Base-by-base conservation (phyloP, 2,329 filamentous ascomycete species). In the Gnomoniopsis sp. region DNA sequence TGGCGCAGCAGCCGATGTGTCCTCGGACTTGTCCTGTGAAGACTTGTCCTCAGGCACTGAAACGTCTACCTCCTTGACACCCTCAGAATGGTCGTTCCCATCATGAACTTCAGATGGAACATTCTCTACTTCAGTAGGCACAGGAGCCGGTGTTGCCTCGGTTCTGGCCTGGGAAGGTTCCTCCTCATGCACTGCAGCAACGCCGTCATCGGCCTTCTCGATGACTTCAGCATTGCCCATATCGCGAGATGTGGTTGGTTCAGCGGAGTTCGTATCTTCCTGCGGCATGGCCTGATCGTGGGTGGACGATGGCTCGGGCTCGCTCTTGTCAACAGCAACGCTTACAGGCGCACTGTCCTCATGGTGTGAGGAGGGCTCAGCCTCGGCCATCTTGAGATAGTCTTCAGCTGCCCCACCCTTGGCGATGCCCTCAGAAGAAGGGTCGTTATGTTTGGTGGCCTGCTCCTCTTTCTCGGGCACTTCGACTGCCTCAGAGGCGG, bases 381-480 rank as follows among this genome's bases (percentile, higher is more conserved):
- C 23, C 21, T 36, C 21, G 15, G 53, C 58, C 58, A 53, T 57
- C 34, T 52, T 19, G 23, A 57, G 53, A 30, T 59, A 59, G 21
- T 53, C 58, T 17, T 59, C 58, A 3, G 58, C 58, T 7, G 58
- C 43, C 17, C 49, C 58, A 22, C 58, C 58, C 46, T 57, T 57
- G 33, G 26, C 19, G 17, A 57, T 41, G 19, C 43, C 53, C 44
- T 47, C 21, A 2, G 47, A 33, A 15, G 47, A 41, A 11, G 34
- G 17, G n/a, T 48, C 49, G 6, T 21, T n/a, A 11, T 41, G 8
- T 1, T 47, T 30, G 10, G 33, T 6, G 23, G 12, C 4, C 26
- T 33, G 10, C 26, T 1, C 52, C 11, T 30, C 47, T 10, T 21
- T 3, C 12, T 30, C 46, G 3, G 19, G 8, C 19, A 30, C 26